Base-by-base conservation (phyloP, 2,329 filamentous ascomycete genomes). In the Colletotrichum destructivum region DNA sequence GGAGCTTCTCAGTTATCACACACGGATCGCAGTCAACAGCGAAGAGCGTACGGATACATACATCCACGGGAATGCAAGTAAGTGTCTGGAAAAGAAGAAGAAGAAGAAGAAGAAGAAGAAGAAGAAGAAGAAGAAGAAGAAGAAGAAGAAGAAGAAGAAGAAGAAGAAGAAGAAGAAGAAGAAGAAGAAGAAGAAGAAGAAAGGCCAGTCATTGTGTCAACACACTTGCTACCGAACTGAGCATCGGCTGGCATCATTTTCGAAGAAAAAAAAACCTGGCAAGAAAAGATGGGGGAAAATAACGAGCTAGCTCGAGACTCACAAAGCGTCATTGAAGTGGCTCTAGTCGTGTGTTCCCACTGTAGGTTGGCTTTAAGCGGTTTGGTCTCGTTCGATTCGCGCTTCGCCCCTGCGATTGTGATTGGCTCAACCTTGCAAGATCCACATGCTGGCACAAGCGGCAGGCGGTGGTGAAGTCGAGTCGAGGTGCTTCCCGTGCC, bases 371-470 rank as follows among this genome's bases (percentile, higher is more conserved):
- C 61, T 44, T 40, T 51, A 23, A 44, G 59, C 38, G 47, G 47
- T 47, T 63, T 56, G 59, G 66, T 64, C 60, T 72, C 60, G 65
- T 63, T 54, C 56, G 69, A 72, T 69, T 72, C 65, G 69, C 65
- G 65, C 49, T 61, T 59, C 54, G 55, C 49, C 44, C 35, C 52
- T 16, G 23, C 40, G 9, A 16, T 13, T 7, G 2, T 72, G 65
- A 69, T 72, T 72, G 69, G 69, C 8, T 5, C 6, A 12, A 38
- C 18, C 1, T 8, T 9, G 5, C 3, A 9, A 31, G 46, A 54
- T 35, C 51, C 69, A 69, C 60, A 35, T 2, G 21, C 7, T 60
- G 65, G 66, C 69, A 54, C 55, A 72, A 72, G 69, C 66, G 59
- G 69, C 56, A 72, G 65, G 65, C 69, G 69, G 69, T 72, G 60